Conservation (phyloP, 1,284 basidiomycete genomes). For the Volvariella surrecta region DNA sequence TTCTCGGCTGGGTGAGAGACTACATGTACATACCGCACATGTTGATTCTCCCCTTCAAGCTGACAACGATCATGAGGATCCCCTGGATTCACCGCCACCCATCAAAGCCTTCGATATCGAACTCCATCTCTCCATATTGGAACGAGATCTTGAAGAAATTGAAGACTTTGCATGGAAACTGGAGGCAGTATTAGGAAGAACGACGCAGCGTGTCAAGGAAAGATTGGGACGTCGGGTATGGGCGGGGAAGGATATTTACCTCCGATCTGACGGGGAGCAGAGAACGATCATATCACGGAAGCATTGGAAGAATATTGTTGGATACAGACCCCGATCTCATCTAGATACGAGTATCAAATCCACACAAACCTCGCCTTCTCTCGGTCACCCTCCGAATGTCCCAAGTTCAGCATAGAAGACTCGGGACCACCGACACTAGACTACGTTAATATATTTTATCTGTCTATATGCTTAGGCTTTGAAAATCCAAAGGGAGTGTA, state of each 20-base stretch:
- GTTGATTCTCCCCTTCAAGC: constrained; percentile 20
- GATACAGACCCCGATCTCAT: constrained; percentile 18
- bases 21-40: constrained; percentile 2
- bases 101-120: constrained; percentile 41
- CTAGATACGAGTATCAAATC: no score
- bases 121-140: constrained; percentile 45
- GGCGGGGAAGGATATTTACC: constrained; percentile 45
- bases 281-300: constrained; percentile 17
- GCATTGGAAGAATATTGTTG: constrained; percentile 24
- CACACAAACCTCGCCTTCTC: no score
- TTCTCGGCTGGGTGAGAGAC: background rate
- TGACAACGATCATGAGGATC: constrained; percentile 23
- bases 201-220: constrained; percentile 54
- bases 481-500: no score
- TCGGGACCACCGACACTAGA: no score
- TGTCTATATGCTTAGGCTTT: no score
- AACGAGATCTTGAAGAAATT: constrained; percentile 44
- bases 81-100: constrained; percentile 12
- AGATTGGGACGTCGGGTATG: constrained; percentile 63
- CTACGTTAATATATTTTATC: no score
- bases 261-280: constrained; percentile 21
- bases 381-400: no score
- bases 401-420: no score
- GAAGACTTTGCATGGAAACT: constrained; percentile 31
- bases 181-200: constrained; percentile 38